Conservation (phyloP, 371 early-diverging fungal genomes). For the Syncephalastrum contaminatum region DNA sequence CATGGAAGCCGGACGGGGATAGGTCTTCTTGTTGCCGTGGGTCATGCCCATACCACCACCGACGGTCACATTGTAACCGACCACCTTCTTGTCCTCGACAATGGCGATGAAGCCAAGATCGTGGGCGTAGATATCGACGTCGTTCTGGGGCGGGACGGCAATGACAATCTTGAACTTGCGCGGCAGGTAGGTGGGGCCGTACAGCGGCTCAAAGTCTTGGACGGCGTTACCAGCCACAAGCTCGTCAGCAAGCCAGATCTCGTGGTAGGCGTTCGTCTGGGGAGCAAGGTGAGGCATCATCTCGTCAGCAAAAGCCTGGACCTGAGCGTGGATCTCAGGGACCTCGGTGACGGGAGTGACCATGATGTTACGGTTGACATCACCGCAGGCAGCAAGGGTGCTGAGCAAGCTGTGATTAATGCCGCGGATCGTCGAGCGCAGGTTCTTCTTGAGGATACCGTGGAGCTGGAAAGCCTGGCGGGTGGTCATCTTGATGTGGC, state of each 20-base stretch:
- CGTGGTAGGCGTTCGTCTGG: slow-evolving; percentile 88
- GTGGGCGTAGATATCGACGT: slow-evolving; percentile 94
- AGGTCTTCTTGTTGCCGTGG: slow-evolving; percentile 95
- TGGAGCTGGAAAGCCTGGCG: slow-evolving; percentile 96
- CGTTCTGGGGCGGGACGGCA: slow-evolving; percentile 93
- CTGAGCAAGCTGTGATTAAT: slow-evolving; percentile 87
- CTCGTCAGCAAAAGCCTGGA: slow-evolving; percentile 68
- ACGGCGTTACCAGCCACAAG: slow-evolving; percentile 77
- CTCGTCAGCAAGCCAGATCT: slow-evolving; percentile 93
- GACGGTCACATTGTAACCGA: slow-evolving; percentile 91
- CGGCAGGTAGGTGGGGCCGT: slow-evolving; percentile 90
- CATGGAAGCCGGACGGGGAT: slow-evolving; percentile 79
- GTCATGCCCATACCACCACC: slow-evolving; percentile 98
- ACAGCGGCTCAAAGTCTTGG: slow-evolving; percentile 86
- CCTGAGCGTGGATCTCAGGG: slow-evolving; percentile 76
- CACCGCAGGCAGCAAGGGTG: slow-evolving; percentile 93
- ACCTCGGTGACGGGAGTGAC: slow-evolving; percentile 82
- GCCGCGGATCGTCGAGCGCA: slow-evolving; percentile 82
- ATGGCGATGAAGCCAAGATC: slow-evolving; percentile 93
- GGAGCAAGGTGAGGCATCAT: slow-evolving; percentile 81
- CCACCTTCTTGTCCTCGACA: slow-evolving; percentile 67
- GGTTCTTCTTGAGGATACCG: slow-evolving; percentile 87
- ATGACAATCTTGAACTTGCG: slow-evolving; percentile 95
- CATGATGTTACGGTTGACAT: slow-evolving; percentile 96
- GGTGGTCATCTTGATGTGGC: slow-evolving; percentile 90